Base-by-base conservation (phyloP, 306 rosid species). In the Cajanus cajan region DNA sequence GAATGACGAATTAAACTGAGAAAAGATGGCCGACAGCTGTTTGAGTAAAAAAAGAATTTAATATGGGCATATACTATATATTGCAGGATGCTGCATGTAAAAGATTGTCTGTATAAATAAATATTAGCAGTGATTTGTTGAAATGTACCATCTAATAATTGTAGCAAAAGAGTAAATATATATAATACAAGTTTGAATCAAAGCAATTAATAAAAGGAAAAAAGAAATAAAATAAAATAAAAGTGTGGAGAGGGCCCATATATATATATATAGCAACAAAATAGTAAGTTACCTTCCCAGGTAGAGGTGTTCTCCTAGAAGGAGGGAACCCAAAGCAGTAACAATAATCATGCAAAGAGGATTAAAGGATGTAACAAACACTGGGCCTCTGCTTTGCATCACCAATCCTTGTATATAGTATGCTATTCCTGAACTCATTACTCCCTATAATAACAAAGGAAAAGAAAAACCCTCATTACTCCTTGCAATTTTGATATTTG, bases 301-400 rank as follows among this genome's bases (percentile, higher is more conserved):
- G 78, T 87, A 89, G 54, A 89, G 86, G 24, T 82, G 86, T 77
- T 93, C 94, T 37, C 92, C 86, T 2, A 93, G 88, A 63, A 90
- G 44, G 63, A 85, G 22, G 28, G 93, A 88, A 10, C 81, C 87
- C 58, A 89, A 48, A 51, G 90, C 51, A 18, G 93, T 48, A 44
- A 93, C 91, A 4, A 90, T 63, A 69, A 93, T 76, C 94, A 82
- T 90, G 86, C 93, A 85, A n/a, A 89, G 87, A 73, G 96, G 97
- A 75, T 86, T 85, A 25, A 90, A 93, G 31, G 96, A 93, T 7
- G 96, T 93, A 0, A 90, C 88, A 37, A 87, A 93, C 0, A 93
- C 94, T 39, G 94, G 97, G 11, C 97, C 97, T 82, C 88, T 87
- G 11, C 73, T 86, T 79, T 85, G 84, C 96, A 89, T 50, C 16